These are phyloP conservation scores for Chlorella sp. DNA, from an alignment of 139 green algal genomes.

Conservation along the genomic window DNA sequence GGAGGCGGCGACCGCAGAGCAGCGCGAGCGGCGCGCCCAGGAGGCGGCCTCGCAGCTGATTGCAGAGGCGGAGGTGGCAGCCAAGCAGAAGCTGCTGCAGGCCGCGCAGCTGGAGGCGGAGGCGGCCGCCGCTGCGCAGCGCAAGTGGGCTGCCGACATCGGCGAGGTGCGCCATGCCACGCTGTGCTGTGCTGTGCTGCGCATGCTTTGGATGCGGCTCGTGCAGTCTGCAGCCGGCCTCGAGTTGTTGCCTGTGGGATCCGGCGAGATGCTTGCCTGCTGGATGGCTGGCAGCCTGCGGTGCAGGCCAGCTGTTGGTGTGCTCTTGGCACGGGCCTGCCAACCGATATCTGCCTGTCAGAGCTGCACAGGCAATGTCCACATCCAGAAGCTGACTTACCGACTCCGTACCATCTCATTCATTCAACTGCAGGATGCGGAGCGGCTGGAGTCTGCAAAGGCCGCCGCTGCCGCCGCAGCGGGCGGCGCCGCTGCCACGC, in stretches of 20 bases:
- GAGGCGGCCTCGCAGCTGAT: constrained; percentile 25
- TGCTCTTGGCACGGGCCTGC: no score
- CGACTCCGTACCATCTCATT: no score
- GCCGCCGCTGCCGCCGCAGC: constrained; percentile 54
- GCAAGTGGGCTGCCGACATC: constrained; percentile 13
- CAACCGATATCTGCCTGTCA: no score
- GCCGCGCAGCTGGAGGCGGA: constrained; percentile 18
- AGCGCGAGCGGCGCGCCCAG: background rate
- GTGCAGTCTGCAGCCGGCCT: background rate
- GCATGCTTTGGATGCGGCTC: background rate
- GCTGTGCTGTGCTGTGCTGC: no score
- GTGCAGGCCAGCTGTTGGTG: no score
- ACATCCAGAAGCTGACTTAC: background rate
- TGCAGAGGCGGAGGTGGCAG: constrained; percentile 70
- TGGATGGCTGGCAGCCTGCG: no score
- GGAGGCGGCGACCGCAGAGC: background rate
- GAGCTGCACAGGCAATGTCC: background rate
- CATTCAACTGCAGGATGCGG: constrained; percentile 57
- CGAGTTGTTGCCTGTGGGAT: no score
- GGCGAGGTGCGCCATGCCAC: background rate
- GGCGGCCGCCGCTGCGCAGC: background rate
- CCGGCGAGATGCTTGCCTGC: no score
- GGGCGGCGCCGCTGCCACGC: constrained; percentile 47
- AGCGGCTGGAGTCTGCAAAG: constrained; percentile 70
- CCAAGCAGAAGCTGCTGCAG: constrained; percentile 1